Base-by-base conservation (phyloP, 2,329 filamentous ascomycete species). In the Eurotiales sp. region DNA sequence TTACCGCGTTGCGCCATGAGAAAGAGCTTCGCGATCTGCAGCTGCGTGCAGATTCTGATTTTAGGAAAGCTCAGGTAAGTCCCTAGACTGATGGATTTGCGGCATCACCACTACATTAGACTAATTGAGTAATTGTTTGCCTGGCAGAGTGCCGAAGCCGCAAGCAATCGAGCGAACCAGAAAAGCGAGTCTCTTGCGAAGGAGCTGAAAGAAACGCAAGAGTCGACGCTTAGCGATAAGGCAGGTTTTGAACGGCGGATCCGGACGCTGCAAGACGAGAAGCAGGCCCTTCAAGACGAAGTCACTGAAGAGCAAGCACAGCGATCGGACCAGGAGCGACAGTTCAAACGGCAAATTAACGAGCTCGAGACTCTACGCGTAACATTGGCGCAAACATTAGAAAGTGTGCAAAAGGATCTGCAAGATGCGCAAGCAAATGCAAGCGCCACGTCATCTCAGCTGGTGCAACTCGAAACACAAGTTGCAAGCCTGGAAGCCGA, bases 41-140 rank as follows among this genome's bases (percentile, higher is more conserved):
- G 58, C 79, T 85, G 43, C 87, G 86, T 56, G 87, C 88, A n/a
- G 90, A 96, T 61, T 85, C 88, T 8, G 91, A 96, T 63, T 90
- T 88, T 63, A 86, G 88, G 61, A 80, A 80, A 57, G 77, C 80
- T 27, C 78, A 82, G 68, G 77, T 79, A 46, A 41, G 64, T 57
- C n/a, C 21, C 11, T 6, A 27, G 25, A 27, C 25, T 27, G 25
- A 5, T 27, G 25, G 5, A 27, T n/a, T n/a, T n/a, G n/a, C n/a
- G n/a, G n/a, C n/a, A n/a, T n/a, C n/a, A n/a, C n/a, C n/a, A n/a
- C n/a, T n/a, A n/a, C n/a, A n/a, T n/a, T n/a, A 27, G 5, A 27
- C 10, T 27, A 27, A 27, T 27, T 10, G 10, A 27, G 14, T 8
- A 8, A 19, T 32, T 3, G 5, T 36, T 17, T 5, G n/a, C 2